Base-by-base conservation (phyloP, 768 basidiomycete species). In the Neoboletus brunneissimus region DNA sequence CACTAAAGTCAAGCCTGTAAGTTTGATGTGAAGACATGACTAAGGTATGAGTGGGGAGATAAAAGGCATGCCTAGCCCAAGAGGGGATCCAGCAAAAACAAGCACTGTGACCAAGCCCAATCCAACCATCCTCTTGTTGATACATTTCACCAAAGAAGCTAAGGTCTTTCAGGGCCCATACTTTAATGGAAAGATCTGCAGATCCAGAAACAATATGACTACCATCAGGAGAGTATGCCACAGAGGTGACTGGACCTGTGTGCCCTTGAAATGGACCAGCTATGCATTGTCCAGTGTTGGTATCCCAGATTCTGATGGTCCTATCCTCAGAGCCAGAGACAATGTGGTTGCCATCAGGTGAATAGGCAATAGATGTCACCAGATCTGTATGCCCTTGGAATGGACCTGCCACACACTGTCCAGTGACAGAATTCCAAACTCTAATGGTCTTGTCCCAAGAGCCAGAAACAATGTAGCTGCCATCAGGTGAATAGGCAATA, bases 391-490 rank as follows among this genome's bases (percentile, higher is more conserved):
- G 65, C 12, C 64, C 65, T 10, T 60, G 25, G 18, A 64, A 45
- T 48, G 64, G 63, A 53, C 59, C 64, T 53, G 37, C 57, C 43
- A 69, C 16, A 58, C 58, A 53, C 23, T 58, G 46, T 20, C 68
- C 54, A 59, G 57, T 54, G 25, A 1, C 6, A 35, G 47, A 13
- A 48, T 61, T 29, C 67, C 67, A 69, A 13, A 68, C 9, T 43
- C 62, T 65, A 11, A 72, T 41, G 0, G 61, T 66, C 38, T 53
- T 60, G 52, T 73, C 69, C 6, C 31, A 1, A 8, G 67, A 68
- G 11, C 67, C 67, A 52, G 70, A 68, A 32, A 58, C 61, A 37
- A 75, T 48, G 2, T 53, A 42, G 27, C 18, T 58, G 0, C 61
- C 54, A 59, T 64, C 46, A 34, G 61, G 65, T 44, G 72, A 73